Conservation (phyloP, 1,284 basidiomycete species). For the Cerioporus squamosus region DNA sequence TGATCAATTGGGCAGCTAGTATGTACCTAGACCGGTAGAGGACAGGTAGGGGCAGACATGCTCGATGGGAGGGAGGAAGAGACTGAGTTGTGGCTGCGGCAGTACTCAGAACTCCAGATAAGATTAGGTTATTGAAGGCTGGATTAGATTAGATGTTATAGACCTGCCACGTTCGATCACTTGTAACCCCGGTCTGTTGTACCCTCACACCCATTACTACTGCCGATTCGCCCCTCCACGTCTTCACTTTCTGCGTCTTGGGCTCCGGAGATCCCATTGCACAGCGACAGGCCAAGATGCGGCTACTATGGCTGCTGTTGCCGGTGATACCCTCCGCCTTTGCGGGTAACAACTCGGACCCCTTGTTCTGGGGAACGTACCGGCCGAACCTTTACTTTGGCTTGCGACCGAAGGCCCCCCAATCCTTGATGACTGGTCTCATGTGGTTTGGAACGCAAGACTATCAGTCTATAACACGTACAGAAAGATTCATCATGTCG, state of each 20-base stretch:
- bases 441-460: constrained; percentile 91
- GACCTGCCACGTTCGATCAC: no score
- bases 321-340: constrained; percentile 30
- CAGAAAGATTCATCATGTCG: constrained; percentile 32
- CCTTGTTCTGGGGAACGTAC: constrained; percentile 90
- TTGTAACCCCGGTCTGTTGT: no score
- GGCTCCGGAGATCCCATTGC: no score
- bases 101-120: no score
- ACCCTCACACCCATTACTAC: no score
- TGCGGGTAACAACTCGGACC: constrained; percentile 52
- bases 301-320: constrained; percentile 35
- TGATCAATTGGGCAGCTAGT: no score
- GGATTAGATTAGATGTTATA: no score
- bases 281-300: constrained; percentile 27
- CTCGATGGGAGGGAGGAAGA: no score
- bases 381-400: constrained; percentile 95
- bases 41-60: neutral
- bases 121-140: no score
- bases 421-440: constrained; percentile 89
- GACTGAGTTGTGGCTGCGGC: neutral
- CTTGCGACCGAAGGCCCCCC: constrained; percentile 80
- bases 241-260: neutral
- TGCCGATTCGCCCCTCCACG: neutral
- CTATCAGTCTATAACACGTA: constrained; percentile 71
- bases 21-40: no score